Percentiles rank a stretch among this genome's conserved stretches.
phyloP scores from a whole-genome alignment of 2,329 filamentous ascomycete genomes.

The Exutisphaerella laricina region DNA sequence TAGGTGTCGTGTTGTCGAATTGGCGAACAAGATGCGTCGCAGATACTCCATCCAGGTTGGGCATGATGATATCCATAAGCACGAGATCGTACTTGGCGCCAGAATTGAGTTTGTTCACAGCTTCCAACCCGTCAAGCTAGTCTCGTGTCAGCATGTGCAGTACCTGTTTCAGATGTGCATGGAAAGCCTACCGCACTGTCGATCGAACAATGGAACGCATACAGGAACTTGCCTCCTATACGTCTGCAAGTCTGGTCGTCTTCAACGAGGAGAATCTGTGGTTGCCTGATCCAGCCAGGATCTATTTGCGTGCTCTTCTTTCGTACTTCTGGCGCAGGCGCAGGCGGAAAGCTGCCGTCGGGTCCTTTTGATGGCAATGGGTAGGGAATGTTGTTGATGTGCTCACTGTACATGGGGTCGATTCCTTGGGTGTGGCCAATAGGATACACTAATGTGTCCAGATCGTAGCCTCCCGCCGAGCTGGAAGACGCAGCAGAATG shows the following conservation, averaged over 20 bases:
- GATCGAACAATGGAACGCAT: conserved; percentile 59
- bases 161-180: conserved; percentile 3
- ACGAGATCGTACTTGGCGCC: conserved; percentile 59
- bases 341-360: conserved; percentile 39
- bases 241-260: conserved; percentile 64
- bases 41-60: conserved; percentile 87
- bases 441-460: conserved; percentile 77
- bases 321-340: conserved; percentile 47
- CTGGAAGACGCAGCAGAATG: conserved; percentile 47
- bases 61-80: conserved; percentile 76
- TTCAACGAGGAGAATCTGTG: conserved; percentile 85
- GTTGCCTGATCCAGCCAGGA: conserved; percentile 61
- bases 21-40: conserved; percentile 90
- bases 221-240: conserved; percentile 62
- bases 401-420: conserved; percentile 88
- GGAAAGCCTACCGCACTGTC: conserved; percentile 54
- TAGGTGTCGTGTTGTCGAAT: conserved; percentile 72
- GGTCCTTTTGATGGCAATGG: conserved; percentile 62
- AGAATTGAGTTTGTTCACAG: conserved; percentile 74
- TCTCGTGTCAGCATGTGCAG: conserved; percentile 27
- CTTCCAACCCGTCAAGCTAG: conserved; percentile 80
- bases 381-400: conserved; percentile 92
- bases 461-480: conserved; percentile 51
- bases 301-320: conserved; percentile 59
- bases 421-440: conserved; percentile 88